Conservation (phyloP, 768 basidiomycete species). For the Mycena amicta region DNA sequence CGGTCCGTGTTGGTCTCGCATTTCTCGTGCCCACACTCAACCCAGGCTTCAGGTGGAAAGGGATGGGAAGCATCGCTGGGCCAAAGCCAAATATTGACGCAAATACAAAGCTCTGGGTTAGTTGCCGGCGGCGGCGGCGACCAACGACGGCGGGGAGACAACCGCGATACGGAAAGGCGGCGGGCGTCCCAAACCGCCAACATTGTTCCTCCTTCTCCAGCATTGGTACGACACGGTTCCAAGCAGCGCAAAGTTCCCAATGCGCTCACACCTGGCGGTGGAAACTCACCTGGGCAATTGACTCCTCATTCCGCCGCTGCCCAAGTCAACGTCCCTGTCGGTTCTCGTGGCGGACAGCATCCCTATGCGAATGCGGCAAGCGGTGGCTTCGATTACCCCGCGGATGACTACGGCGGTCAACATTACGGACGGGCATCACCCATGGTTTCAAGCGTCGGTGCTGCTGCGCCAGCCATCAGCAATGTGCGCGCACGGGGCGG, state of each 20-base stretch:
- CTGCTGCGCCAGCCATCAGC: conserved; percentile 72
- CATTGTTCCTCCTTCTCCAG: conserved; percentile 73
- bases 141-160: conserved; percentile 58
- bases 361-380: conserved; percentile 68
- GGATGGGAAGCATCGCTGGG: conserved; percentile 88
- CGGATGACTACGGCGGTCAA: conserved; percentile 62
- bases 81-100: conserved; percentile 65
- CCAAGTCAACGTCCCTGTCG: conserved; percentile 72
- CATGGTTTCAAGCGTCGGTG: conserved; percentile 73
- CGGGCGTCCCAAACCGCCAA: conserved; percentile 61
- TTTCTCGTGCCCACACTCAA: neutral
- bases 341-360: conserved; percentile 55
- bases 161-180: conserved; percentile 64
- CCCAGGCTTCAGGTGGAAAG: conserved; percentile 70
- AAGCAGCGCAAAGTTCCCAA: conserved; percentile 68
- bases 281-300: conserved; percentile 52
- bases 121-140: conserved; percentile 44
- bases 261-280: conserved; percentile 57
- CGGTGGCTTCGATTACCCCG: conserved; percentile 62
- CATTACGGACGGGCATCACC: conserved; percentile 80
- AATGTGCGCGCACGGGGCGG: conserved; percentile 71
- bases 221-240: conserved; percentile 75
- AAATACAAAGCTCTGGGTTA: conserved; percentile 59
- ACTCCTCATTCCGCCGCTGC: conserved; percentile 77
- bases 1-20: conserved; percentile 42